Base-by-base conservation (phyloP, 768 basidiomycete species). In the Lentinula raphanica region DNA sequence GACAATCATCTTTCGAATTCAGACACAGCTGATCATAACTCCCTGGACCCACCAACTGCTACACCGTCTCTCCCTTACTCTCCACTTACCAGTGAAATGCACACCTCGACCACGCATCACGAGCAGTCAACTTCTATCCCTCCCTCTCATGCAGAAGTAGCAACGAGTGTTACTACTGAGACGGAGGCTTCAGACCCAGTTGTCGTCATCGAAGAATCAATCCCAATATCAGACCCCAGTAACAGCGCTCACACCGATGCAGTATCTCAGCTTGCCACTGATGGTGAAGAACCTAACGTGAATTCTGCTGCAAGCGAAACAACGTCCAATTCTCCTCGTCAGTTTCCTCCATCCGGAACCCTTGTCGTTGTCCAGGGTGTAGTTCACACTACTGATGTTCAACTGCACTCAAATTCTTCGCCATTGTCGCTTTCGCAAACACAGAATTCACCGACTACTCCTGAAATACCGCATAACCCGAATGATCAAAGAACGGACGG, bases 301-400 rank as follows among this genome's bases (percentile, higher is more conserved):
- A 36, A 35, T 13, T 39, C 51, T 19, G 25, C 51, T 17, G 35
- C 35, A 21, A 25, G 17, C 15, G n/a, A 35, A 13, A 36, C 36
- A 12, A 32, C 21, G 25, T 32, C 49, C 29, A 19, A 35, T 32
- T 36, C 27, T n/a, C 51, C 51, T 25, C 51, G 36, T 27, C 35
- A 64, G 38, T 51, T 61, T 61, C 64, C 62, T 63, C 62, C 65
- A 59, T 59, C 88, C 0, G 88, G 89, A 13, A 90, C 89, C 2
- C 78, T 92, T 3, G 89, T 92, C 25, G 87, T 92, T 35, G 89
- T 92, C 0, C 89, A 92, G 69, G 89, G 89, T 49, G 88, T 90
- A 39, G 88, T 90, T 0, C 88, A 90, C 61, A 90, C 88, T 0
- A 85, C 86, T 3, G 88, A 90, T 68, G 78, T 81, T 27, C 77